Evolutionary conservation across 352 stramenopile genomes (phyloP).

Genomic region (Pythium myriotylum): DNA sequence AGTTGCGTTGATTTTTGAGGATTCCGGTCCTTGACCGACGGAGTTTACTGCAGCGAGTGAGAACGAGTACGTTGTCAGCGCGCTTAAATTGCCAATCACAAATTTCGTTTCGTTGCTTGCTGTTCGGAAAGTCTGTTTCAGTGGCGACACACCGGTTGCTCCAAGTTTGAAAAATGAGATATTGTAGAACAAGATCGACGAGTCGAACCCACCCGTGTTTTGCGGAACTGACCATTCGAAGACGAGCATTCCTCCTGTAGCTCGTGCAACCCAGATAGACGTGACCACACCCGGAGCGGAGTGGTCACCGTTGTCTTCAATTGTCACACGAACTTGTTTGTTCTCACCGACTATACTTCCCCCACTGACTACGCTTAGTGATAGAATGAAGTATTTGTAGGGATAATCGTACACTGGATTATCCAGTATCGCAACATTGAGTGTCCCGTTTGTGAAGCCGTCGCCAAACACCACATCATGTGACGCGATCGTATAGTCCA

Average conservation of each 20-base stretch:
- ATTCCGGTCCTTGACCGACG: slow-evolving; percentile 31
- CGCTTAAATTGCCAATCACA: slow-evolving; percentile 30
- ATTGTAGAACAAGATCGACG: slow-evolving; percentile 48
- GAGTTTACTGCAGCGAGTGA: slow-evolving; percentile 45
- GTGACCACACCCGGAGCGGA: slow-evolving; percentile 42
- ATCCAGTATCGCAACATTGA: slow-evolving; percentile 42
- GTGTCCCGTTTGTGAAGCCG: slow-evolving; percentile 20
- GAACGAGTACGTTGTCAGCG: slow-evolving; percentile 37
- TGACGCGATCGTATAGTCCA: slow-evolving; percentile 36
- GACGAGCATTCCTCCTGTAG: slow-evolving; percentile 51
- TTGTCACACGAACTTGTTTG: slow-evolving; percentile 33
- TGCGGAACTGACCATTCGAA: slow-evolving; percentile 44
- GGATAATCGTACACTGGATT: slow-evolving; percentile 55
- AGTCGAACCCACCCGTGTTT: slow-evolving; percentile 41
- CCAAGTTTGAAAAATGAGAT: slow-evolving; percentile 8
- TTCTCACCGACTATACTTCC: slow-evolving; percentile 34
- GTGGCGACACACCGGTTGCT: not conserved
- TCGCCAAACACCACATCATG: slow-evolving; percentile 44
- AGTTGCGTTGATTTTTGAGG: slow-evolving; percentile 9
- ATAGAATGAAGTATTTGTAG: slow-evolving; percentile 46
- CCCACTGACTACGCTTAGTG: slow-evolving; percentile 31
- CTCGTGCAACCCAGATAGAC: slow-evolving; percentile 15
- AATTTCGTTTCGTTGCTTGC: slow-evolving; percentile 40
- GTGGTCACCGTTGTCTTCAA: slow-evolving; percentile 53
- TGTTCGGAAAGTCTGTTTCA: slow-evolving; percentile 22